Percentiles rank a stretch among this genome's conserved stretches.
phyloP scores from a whole-genome alignment of 2,329 filamentous ascomycete species.

The Aspergillus terreus region DNA sequence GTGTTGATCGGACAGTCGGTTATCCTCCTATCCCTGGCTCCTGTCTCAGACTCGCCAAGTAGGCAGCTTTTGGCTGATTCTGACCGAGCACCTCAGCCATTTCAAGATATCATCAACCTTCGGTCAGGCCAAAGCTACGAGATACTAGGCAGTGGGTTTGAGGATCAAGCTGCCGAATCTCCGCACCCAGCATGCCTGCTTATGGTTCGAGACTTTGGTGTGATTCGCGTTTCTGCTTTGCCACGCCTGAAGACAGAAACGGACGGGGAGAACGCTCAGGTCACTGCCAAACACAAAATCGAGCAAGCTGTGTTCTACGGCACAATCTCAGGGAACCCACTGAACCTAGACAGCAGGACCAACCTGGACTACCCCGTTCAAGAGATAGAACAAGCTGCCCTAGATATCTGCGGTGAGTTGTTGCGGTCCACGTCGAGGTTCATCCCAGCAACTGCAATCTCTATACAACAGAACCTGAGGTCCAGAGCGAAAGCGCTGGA shows the following conservation, averaged over 20 bases:
- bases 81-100: slow-evolving; percentile 61
- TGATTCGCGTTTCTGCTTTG: slow-evolving; percentile 52
- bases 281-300: slow-evolving; percentile 83
- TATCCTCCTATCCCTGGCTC: slow-evolving; percentile 69
- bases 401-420: slow-evolving; percentile 76
- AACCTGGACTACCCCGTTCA: slow-evolving; percentile 63
- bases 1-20: slow-evolving; percentile 75
- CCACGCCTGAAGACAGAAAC: slow-evolving; percentile 42
- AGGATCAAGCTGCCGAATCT: slow-evolving; percentile 40
- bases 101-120: slow-evolving; percentile 85
- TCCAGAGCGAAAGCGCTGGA: slow-evolving; percentile 69
- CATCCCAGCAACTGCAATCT: slow-evolving; percentile 68
- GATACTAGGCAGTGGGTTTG: slow-evolving; percentile 49
- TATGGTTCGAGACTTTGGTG: slow-evolving; percentile 56
- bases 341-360: slow-evolving; percentile 72
- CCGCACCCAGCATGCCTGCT: slow-evolving; percentile 45
- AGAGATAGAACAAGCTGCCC: slow-evolving; percentile 72
- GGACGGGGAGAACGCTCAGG: slow-evolving; percentile 43
- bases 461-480: slow-evolving; percentile 76
- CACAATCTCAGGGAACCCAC: slow-evolving; percentile 72
- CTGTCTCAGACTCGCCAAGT: slow-evolving; percentile 66
- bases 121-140: slow-evolving; percentile 50
- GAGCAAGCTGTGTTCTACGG: slow-evolving; percentile 96
- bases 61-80: slow-evolving; percentile 69
- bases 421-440: slow-evolving; percentile 72